Base-by-base conservation (phyloP, 2,329 filamentous ascomycete species). In the Talaromyces amestolkiae region DNA sequence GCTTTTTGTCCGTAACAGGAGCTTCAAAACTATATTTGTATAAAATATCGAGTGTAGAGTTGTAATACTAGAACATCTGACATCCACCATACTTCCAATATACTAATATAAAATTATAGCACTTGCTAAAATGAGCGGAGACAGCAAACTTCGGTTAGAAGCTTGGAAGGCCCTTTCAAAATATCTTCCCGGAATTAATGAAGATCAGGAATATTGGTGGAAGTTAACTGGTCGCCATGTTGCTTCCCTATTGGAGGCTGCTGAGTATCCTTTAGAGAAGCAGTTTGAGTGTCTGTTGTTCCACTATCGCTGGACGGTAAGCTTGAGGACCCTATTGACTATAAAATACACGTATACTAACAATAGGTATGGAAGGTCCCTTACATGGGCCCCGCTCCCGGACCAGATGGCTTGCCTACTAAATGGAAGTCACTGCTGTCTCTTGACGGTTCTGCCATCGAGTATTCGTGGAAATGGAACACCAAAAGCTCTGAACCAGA, bases 201-300 rank as follows among this genome's bases (percentile, higher is more conserved):
- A 53, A 8, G 49, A 53, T 11, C 49, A 53, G 15, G 49, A 53
- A n/a, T 53, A 53, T 33, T 53, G 49, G 49, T 53, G 49, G 49
- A 53, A 53, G 24, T 24, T 53, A 31, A 53, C 49, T 33, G 49
- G 49, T 31, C 49, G 49, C 22, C 49, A 53, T 53, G 49, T 53
- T 6, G 49, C 49, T 33, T 31, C 49, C 1, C 15, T 53, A n/a
- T 33, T 53, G 24, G 49, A 53, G 24, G 49, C 49, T 4, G 49
- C 49, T 33, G 49, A 33, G 24, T 53, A 53, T n/a, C 49, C 49
- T n/a, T 15, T 53, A 17, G 24, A 33, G 15, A 53, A 53, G 24
- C 49, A 53, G 22, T 53, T 27, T 53, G 49, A 53, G 17, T 53
- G 49, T 19, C 49, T 53, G 3, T 33, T 53, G 15, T 53, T 53